Evolutionary conservation across 352 stramenopile genomes (phyloP), one percentile per base, ranked within the genome.

Genomic region (Thraustochytrium sp.): DNA sequence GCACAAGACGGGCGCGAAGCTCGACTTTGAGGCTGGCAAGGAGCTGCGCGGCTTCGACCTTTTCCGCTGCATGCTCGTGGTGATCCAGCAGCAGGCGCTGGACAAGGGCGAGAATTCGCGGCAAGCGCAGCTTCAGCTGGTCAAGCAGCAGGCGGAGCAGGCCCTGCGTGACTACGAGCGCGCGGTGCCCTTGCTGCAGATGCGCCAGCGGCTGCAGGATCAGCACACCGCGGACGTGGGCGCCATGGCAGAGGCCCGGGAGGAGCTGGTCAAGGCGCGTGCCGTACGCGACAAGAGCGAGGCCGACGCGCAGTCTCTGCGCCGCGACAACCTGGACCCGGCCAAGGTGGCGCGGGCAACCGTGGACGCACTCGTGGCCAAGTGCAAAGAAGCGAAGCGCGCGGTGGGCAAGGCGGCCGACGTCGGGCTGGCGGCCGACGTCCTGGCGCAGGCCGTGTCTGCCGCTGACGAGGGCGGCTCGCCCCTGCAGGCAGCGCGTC

Each of bases 21-120:
- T 72, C 0, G 36, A 72, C 13, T 72, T 46, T 44, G 13, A 21
- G 8, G 26, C 59, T 9, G 8, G 46, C 0, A 44, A 49, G 40
- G 59, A 72, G 9, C 34, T 72, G 8, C 9, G 40, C 23, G 59
- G 59, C n/a, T 72, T 34, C 40, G 59, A 72, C 26, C 13, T 72
- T 55, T 72, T 72, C 40, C 59, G 59, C 40, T 72, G 59, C 59
- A 72, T 72, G 59, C 59, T 72, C 59, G 31, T 72, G 9, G 26
- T 72, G 59, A 21, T 44, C 26, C 59, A 31, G 11, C 26, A 72
- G 59, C 59, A 44, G 40, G 42, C 59, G 9, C 21, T 49, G 9
- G 59, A 72, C 23, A 31, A 72, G 34, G 59, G 59, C 4, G 59
- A 72, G 1, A 31, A 31, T 5, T 72, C 59, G 11, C 34, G 59